A percentile compares a stretch with the other conserved stretches of the same genome.
Evolutionary conservation across 352 stramenopile species (phyloP).

Genomic region (Phytophthora europaea): DNA sequence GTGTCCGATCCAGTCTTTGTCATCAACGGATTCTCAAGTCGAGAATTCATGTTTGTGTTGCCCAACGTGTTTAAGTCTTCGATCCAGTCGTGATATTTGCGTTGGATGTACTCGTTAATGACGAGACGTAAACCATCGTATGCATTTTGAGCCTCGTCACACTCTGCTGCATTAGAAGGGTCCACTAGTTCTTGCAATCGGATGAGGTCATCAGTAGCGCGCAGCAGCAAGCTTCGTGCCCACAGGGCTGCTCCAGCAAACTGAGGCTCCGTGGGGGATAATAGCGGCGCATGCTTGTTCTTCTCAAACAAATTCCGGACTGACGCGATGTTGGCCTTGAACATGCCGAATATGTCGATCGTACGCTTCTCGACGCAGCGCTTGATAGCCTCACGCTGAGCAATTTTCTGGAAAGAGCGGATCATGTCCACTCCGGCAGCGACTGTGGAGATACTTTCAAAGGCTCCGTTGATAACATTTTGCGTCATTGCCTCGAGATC

Average conservation of each 20-base stretch:
- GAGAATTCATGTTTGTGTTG: conserved; percentile 80
- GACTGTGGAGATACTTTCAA: conserved; percentile 94
- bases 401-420: conserved; percentile 94
- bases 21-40: conserved; percentile 90
- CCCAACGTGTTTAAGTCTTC: conserved; percentile 87
- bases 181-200: conserved; percentile 78
- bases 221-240: conserved; percentile 90
- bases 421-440: conserved; percentile 92
- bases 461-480: conserved; percentile 96
- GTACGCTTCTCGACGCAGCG: conserved; percentile 95
- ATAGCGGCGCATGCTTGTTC: conserved; percentile 83
- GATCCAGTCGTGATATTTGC: conserved; percentile 93
- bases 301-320: conserved; percentile 94
- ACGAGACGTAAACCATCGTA: conserved; percentile 85
- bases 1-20: conserved; percentile 66
- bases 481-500: conserved; percentile 97
- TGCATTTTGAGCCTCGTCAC: conserved; percentile 77
- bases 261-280: conserved; percentile 92
- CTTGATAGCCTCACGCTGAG: conserved; percentile 94
- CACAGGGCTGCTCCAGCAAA: conserved; percentile 95
- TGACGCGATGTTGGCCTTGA: conserved; percentile 82
- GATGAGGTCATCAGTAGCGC: conserved; percentile 80
- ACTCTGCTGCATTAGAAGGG: conserved; percentile 76
- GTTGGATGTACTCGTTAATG: conserved; percentile 92
- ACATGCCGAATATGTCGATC: conserved; percentile 94